Conservation (phyloP, 1,139 yeast genomes). For the Scheffersomyces illinoinensis region DNA sequence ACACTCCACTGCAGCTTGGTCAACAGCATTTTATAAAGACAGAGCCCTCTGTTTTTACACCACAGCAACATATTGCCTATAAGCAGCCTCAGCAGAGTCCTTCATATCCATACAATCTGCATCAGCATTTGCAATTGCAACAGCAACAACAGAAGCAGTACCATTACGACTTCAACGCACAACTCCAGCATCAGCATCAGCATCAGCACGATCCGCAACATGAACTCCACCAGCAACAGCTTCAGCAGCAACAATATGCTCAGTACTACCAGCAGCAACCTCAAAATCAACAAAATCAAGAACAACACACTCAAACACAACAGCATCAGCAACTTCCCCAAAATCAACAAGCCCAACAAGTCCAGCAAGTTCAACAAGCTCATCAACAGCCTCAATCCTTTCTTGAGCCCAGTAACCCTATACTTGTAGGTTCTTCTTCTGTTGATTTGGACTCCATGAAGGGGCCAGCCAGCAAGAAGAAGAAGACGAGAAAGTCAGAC, state of each 20-base stretch:
- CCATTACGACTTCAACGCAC: background rate
- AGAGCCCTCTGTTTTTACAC: background rate
- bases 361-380: constrained; percentile 3
- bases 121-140: constrained; percentile 2
- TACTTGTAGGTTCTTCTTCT: background rate
- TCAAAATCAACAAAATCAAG: constrained; percentile 7
- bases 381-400: background rate
- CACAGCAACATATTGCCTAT: background rate
- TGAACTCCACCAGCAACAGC: constrained; percentile 9
- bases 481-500: constrained; percentile 35
- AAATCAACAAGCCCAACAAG: constrained; percentile 6
- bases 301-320: background rate
- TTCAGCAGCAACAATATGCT: constrained; percentile 6
- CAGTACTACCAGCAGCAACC: constrained; percentile 9
- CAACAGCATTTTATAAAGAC: background rate
- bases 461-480: constrained; percentile 11
- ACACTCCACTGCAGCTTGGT: background rate
- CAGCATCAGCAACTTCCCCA: constrained; percentile 1
- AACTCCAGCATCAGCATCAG: constrained; percentile 14
- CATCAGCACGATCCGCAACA: constrained; percentile 11
- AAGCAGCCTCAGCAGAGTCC: background rate
- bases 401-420: constrained; percentile 1
- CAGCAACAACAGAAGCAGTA: constrained; percentile 3
- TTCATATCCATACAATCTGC: background rate
- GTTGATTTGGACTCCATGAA: background rate